These are phyloP conservation scores for Termitomyces sp. DNA, from an alignment of 768 basidiomycete species.

Conservation along the genomic window DNA sequence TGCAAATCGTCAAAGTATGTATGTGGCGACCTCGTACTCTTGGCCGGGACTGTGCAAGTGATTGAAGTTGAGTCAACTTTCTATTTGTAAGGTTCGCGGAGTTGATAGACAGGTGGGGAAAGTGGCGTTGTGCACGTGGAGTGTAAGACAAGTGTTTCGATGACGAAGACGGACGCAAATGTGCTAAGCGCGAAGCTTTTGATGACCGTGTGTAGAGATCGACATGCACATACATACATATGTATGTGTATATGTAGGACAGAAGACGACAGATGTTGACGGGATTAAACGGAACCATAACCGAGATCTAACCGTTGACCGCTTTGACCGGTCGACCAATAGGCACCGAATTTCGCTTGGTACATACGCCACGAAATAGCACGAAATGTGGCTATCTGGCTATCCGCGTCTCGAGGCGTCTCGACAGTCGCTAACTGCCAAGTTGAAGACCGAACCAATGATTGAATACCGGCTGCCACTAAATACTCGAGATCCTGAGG, in stretches of 20 bases:
- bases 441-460: background rate
- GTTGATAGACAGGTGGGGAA: too few relatives aligned
- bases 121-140: too few relatives aligned
- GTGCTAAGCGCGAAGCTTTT: slow-evolving; percentile 23
- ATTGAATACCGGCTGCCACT: slow-evolving; percentile 10
- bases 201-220: slow-evolving; percentile 19
- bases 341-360: slow-evolving; percentile 12
- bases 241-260: too few relatives aligned
- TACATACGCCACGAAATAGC: slow-evolving; percentile 5
- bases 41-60: background rate
- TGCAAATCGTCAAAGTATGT: background rate
- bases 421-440: background rate
- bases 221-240: too few relatives aligned
- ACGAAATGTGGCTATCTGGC: slow-evolving; percentile 5
- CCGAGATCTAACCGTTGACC: slow-evolving; percentile 11
- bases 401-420: background rate
- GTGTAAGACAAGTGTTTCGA: too few relatives aligned
- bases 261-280: slow-evolving; percentile 11
- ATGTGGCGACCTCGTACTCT: background rate
- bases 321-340: too few relatives aligned
- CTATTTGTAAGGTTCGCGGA: background rate
- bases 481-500: background rate
- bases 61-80: background rate
- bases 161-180: background rate
- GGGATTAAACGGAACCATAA: slow-evolving; percentile 11